phyloP scores from a whole-genome alignment of 768 basidiomycete genomes.

The Leccinum imitatum region DNA sequence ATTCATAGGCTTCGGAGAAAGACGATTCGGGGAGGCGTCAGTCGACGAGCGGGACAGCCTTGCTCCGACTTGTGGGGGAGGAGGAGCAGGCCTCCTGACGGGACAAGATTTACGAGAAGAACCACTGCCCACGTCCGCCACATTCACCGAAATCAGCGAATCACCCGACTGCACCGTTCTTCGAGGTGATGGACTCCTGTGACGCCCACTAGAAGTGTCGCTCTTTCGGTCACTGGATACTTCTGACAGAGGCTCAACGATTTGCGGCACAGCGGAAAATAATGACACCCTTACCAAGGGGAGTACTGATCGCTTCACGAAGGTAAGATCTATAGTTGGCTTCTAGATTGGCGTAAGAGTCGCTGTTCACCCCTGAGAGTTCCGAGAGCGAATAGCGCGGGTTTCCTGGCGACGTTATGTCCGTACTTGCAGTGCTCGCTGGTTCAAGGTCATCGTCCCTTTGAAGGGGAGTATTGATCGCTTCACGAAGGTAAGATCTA shows the following conservation, averaged over 20 bases:
- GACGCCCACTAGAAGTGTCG: background rate
- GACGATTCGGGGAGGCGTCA: background rate
- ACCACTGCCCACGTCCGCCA: too few relatives aligned
- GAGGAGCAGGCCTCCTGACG: background rate
- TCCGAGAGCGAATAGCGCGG: background rate
- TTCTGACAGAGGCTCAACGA: slow-evolving; percentile 2
- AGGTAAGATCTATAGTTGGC: background rate
- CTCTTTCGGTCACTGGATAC: background rate
- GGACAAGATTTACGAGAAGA: background rate
- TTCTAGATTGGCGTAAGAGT: background rate
- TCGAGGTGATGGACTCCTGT: slow-evolving; percentile 2
- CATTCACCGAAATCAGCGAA: background rate
- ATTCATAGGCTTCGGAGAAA: background rate
- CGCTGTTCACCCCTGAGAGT: background rate
- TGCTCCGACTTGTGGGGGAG: background rate
- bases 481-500: too few relatives aligned
- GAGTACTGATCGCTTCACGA: slow-evolving; percentile 1
- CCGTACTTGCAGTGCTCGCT: background rate
- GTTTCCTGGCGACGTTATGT: background rate
- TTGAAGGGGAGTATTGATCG: too few relatives aligned
- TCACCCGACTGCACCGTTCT: background rate
- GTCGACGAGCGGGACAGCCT: background rate
- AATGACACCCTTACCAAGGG: slow-evolving; percentile 3
- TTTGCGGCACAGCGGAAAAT: background rate
- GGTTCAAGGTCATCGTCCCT: background rate